phyloP scores from a whole-genome alignment of 257 asterid genomes.

The Solanum tacnaense region DNA sequence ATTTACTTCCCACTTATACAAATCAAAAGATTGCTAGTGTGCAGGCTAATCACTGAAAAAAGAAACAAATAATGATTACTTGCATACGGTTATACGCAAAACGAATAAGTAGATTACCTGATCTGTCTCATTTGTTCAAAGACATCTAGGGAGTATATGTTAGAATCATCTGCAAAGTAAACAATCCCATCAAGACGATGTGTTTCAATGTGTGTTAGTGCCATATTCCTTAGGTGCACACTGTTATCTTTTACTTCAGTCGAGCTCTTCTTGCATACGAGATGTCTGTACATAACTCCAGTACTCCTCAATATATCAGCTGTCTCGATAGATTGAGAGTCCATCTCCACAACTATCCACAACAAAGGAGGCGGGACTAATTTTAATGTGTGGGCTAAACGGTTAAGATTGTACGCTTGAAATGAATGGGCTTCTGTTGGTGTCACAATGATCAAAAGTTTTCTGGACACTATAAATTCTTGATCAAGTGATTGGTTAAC shows the following conservation, averaged over 20 bases:
- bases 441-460: conserved; percentile 64
- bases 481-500: conserved; percentile 9
- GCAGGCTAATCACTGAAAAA: background rate
- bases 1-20: background rate
- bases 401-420: conserved; percentile 43
- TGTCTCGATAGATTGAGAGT: conserved; percentile 37
- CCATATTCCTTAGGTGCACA: conserved; percentile 44
- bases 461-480: conserved; percentile 15
- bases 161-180: conserved; percentile 63
- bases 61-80: background rate
- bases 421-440: conserved; percentile 32
- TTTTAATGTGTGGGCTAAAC: conserved; percentile 39
- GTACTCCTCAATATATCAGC: conserved; percentile 52
- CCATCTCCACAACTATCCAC: conserved; percentile 80
- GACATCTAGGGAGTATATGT: conserved; percentile 35
- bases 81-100: background rate
- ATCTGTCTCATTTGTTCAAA: conserved; percentile 63
- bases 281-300: conserved; percentile 66
- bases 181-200: conserved; percentile 72
- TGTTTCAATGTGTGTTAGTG: conserved; percentile 56
- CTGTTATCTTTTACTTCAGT: conserved; percentile 23
- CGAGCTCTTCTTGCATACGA: conserved; percentile 31
- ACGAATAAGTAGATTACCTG: conserved; percentile 34
- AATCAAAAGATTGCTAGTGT: background rate
- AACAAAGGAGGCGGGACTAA: conserved; percentile 45